Percentiles rank a stretch among this genome's conserved stretches.
Evolutionary conservation across 495 filamentous ascomycete species (phyloP).

Genomic region (Hypoxylon lenormandii): DNA sequence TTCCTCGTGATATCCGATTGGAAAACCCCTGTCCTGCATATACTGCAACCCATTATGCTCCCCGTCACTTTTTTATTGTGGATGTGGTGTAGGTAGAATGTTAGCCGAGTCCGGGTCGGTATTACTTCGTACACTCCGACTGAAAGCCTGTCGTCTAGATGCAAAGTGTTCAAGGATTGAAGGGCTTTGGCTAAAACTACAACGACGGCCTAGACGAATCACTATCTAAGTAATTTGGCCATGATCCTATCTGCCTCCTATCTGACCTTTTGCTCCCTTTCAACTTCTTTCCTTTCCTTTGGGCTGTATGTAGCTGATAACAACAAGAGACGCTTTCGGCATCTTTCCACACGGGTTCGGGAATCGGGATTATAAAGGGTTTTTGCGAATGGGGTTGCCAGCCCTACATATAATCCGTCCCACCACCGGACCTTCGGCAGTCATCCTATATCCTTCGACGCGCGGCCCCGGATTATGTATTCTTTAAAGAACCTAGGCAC

Average conservation of each 20-base stretch:
- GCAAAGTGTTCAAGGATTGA: slow-evolving; percentile 9
- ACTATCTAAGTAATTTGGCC: not conserved
- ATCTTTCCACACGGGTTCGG: slow-evolving; percentile 13
- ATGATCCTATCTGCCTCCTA: not conserved
- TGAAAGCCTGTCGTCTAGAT: slow-evolving; percentile 22
- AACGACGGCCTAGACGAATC: not conserved
- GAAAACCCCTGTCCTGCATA: slow-evolving; percentile 24
- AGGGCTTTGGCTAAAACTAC: slow-evolving; percentile 27
- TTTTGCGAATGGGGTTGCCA: slow-evolving; percentile 25
- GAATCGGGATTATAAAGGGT: slow-evolving; percentile 24
- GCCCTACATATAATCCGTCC: slow-evolving; percentile 30
- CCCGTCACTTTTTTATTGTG: slow-evolving; percentile 20
- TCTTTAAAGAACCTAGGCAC: not conserved
- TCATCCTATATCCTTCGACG: slow-evolving; percentile 27
- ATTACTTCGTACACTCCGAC: slow-evolving; percentile 16
- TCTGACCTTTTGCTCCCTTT: no score
- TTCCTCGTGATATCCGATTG: slow-evolving; percentile 9
- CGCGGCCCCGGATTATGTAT: slow-evolving; percentile 33
- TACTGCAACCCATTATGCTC: slow-evolving; percentile 4
- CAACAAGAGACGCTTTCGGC: not conserved
- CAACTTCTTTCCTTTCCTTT: no score
- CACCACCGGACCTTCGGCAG: slow-evolving; percentile 38
- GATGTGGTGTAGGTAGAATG: slow-evolving; percentile 6
- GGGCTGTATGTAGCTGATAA: not conserved
- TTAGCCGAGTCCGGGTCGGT: slow-evolving; percentile 36